These are phyloP conservation scores for Salvia splendens DNA, from an alignment of 257 asterid genomes.

Conservation along the genomic window DNA sequence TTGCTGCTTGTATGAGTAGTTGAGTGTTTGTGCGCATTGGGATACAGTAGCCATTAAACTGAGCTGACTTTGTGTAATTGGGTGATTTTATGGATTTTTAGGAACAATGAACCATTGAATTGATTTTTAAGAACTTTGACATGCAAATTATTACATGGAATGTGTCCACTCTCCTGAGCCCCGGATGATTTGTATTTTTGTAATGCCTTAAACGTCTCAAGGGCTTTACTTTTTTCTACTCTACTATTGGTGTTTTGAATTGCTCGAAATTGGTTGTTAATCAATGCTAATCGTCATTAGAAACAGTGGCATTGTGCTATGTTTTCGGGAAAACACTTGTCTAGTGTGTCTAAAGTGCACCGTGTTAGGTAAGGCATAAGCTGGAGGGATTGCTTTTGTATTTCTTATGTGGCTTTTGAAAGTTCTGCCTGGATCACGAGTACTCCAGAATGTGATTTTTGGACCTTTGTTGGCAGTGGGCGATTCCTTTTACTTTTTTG, in stretches of 20 bases:
- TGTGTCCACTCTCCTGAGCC: background rate
- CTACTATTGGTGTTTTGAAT: background rate
- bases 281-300: background rate
- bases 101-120: constrained; percentile 17
- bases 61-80: background rate
- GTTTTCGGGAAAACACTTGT: background rate
- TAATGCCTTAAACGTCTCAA: background rate
- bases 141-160: constrained; percentile 19
- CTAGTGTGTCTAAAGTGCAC: background rate
- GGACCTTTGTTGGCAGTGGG: background rate
- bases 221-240: background rate
- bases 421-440: constrained; percentile 16
- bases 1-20: background rate
- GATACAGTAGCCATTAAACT: constrained; percentile 14
- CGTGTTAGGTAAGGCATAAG: background rate
- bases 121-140: constrained; percentile 11
- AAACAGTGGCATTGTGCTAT: background rate
- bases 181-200: background rate
- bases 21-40: background rate
- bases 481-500: background rate
- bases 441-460: constrained; percentile 9
- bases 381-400: background rate
- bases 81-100: constrained; percentile 9
- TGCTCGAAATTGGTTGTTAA: constrained; percentile 12
- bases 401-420: background rate